Evolutionary conservation across 768 basidiomycete genomes (phyloP).

Genomic region (Xerocomus spinulosus): DNA sequence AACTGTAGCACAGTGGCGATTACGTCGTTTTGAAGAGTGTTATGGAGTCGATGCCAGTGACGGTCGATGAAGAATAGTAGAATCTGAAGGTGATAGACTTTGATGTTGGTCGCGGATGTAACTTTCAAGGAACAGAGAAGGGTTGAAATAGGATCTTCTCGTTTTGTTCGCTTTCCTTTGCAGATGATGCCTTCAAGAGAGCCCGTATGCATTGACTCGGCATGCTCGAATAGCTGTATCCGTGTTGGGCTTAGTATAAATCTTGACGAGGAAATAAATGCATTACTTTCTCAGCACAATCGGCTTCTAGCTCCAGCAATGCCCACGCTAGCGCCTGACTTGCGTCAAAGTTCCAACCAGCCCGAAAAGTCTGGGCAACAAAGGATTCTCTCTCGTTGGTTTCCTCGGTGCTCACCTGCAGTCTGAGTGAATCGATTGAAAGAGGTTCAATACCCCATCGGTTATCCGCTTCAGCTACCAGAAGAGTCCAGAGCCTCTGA

Average conservation of each 20-base stretch:
- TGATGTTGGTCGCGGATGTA: constrained; percentile 29
- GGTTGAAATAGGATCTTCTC: constrained; percentile 55
- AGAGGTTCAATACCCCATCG: constrained; percentile 64
- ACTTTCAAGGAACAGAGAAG: constrained; percentile 49
- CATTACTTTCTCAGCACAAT: constrained; percentile 64
- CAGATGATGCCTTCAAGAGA: constrained; percentile 29
- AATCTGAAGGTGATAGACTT: constrained; percentile 60
- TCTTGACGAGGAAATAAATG: background rate
- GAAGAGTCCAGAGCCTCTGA: constrained; percentile 46
- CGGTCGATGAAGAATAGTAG: constrained; percentile 81
- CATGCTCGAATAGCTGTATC: constrained; percentile 56
- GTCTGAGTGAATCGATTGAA: constrained; percentile 58
- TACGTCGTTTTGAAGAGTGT: constrained; percentile 52
- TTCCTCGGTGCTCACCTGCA: constrained; percentile 38
- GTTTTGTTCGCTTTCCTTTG: constrained; percentile 48
- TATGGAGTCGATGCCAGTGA: constrained; percentile 66
- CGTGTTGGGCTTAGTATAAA: background rate
- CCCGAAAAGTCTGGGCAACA: constrained; percentile 58
- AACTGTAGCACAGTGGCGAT: constrained; percentile 53
- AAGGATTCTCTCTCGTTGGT: constrained; percentile 42
- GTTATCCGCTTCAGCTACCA: constrained; percentile 60
- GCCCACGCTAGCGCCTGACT: constrained; percentile 76
- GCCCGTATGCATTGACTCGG: constrained; percentile 48
- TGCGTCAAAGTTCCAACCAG: constrained; percentile 67
- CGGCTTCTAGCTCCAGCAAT: constrained; percentile 73